Base-by-base conservation (phyloP, 2,329 filamentous ascomycete genomes). In the Colletotrichum neosansevieriae region DNA sequence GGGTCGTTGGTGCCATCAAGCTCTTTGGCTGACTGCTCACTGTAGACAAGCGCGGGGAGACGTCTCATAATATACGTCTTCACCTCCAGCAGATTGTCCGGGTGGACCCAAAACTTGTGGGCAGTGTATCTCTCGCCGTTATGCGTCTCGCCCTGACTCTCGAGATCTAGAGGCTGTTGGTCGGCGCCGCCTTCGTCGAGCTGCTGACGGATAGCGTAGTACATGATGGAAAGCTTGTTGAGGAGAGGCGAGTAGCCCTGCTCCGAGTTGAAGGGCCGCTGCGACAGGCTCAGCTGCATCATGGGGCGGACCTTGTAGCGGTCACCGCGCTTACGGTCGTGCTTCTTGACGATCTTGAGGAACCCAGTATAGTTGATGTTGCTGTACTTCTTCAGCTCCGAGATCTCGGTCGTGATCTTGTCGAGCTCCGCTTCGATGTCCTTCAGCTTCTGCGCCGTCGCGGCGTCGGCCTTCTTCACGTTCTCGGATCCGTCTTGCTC, bases 341-440 rank as follows among this genome's bases (percentile, higher is more conserved):
- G 96, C 83, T 99, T 99, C 89, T 99, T 99, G 64, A 94, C 94
- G 54, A 97, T 97, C 85, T 99, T 99, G 77, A 98, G 87, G 81
- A 98, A 97, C 54, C 94, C 96, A 6, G 96, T 97, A 80, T 98
- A 99, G 83, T 99, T 99, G 83, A 98, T 91, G 72, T 91, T 92
- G 80, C 94, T 96, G 82, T 96, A 99, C 79, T 93, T 96, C 81
- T 97, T 96, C 73, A 99, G 87, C 83, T 97, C 93, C 78, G 92
- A 95, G 76, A 97, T 91, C 80, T 98, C 94, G 77, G 93, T 93
- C 38, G 93, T 96, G 79, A 98, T 96, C 61, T 82, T 81, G 79
- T 98, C 95, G 63, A 98, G 87, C 82, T 98, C 94, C 54, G 84
- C 80, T 76, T 96, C 86, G 44, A 95, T 89, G 73, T 93, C 88